Conservation (phyloP, 495 filamentous ascomycete genomes). For the Niebla homalea region DNA sequence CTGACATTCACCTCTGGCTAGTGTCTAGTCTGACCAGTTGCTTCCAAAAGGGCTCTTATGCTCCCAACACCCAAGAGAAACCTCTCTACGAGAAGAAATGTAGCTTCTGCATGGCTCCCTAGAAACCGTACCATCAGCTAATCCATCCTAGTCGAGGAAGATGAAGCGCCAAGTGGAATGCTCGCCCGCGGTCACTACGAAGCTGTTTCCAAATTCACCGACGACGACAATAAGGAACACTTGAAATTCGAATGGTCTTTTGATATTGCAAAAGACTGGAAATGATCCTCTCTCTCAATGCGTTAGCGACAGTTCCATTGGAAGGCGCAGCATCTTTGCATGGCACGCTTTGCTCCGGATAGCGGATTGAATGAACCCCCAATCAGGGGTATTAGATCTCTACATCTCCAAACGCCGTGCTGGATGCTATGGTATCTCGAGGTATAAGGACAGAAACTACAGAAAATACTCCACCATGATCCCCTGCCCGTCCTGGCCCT, state of each 20-base stretch:
- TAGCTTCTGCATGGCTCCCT: slow-evolving; percentile 33
- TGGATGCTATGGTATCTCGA: slow-evolving; percentile 1
- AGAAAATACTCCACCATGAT: slow-evolving; percentile 59
- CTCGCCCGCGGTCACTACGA: slow-evolving; percentile 75
- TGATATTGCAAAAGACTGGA: slow-evolving; percentile 92
- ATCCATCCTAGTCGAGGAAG: slow-evolving; percentile 53
- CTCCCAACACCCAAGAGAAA: slow-evolving; percentile 74
- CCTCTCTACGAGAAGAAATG: slow-evolving; percentile 80
- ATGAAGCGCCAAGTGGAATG: slow-evolving; percentile 85
- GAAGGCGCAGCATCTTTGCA: not conserved
- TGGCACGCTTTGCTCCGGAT: not conserved
- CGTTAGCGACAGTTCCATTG: not conserved
- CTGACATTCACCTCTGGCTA: not conserved
- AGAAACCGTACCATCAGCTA: not conserved
- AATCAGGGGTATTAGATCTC: not conserved
- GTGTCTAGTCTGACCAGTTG: slow-evolving; percentile 2
- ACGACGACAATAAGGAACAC: slow-evolving; percentile 80
- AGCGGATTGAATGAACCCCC: not conserved
- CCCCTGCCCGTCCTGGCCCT: slow-evolving; percentile 41
- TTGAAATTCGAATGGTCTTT: slow-evolving; percentile 88
- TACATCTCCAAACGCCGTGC: slow-evolving; percentile 1
- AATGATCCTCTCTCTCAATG: slow-evolving; percentile 16
- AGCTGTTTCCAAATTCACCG: slow-evolving; percentile 72
- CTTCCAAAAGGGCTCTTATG: slow-evolving; percentile 57
- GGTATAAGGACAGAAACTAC: slow-evolving; percentile 30